phyloP scores from a whole-genome alignment of 73 alveolate genomes.

The Effrenium voratum region DNA sequence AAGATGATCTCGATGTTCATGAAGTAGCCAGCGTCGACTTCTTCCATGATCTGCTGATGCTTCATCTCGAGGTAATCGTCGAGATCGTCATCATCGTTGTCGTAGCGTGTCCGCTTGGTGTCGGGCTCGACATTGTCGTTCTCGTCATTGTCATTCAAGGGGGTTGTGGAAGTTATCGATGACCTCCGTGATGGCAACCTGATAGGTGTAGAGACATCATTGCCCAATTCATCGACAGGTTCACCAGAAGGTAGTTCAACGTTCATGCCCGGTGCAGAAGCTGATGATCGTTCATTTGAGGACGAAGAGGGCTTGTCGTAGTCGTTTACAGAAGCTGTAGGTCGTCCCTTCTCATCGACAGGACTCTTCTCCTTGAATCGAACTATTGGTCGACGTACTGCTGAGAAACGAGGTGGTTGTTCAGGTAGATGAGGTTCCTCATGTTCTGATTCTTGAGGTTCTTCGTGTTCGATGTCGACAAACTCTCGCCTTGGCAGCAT shows the following conservation, averaged over 20 bases:
- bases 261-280: too few relatives aligned
- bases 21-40: constrained; percentile 1
- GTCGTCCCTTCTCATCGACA: not conserved
- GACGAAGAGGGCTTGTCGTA: too few relatives aligned
- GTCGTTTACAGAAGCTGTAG: not conserved
- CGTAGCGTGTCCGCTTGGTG: not conserved
- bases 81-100: too few relatives aligned
- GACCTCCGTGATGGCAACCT: not conserved
- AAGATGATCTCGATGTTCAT: not conserved
- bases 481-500: constrained; percentile 5
- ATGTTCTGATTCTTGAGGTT: not conserved
- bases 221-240: too few relatives aligned
- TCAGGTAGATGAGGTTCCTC: constrained; percentile 1
- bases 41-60: not conserved
- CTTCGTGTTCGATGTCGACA: not conserved
- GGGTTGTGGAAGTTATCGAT: not conserved
- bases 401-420: not conserved
- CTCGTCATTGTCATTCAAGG: not conserved
- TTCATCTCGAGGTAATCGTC: not conserved
- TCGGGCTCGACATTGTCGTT: not conserved
- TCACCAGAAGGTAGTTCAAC: too few relatives aligned
- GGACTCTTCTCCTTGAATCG: not conserved
- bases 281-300: too few relatives aligned
- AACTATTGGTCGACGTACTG: too few relatives aligned
- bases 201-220: too few relatives aligned